Conservation (phyloP, 345 rosid species). For the Brassica incana region DNA sequence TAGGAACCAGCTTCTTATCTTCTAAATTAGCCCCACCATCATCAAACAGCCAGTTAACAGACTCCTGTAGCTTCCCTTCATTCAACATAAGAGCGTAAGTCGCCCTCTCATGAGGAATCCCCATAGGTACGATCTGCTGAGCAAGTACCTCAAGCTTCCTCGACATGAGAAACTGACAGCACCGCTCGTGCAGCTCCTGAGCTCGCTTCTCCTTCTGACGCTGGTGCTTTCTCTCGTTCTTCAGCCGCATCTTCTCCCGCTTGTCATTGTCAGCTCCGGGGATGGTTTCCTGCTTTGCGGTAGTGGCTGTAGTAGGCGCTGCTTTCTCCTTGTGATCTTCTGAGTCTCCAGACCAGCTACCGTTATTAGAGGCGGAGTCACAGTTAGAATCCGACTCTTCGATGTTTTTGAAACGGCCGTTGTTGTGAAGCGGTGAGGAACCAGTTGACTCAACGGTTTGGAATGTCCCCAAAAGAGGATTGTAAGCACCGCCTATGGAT, state of each 20-base stretch:
- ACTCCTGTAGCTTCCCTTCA: slow-evolving; percentile 87
- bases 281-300: slow-evolving; percentile 49
- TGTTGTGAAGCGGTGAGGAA: slow-evolving; percentile 51
- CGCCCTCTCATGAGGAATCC: slow-evolving; percentile 78
- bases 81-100: slow-evolving; percentile 83
- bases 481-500: slow-evolving; percentile 68
- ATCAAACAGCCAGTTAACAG: slow-evolving; percentile 66
- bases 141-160: slow-evolving; percentile 84
- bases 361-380: slow-evolving; percentile 85
- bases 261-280: slow-evolving; percentile 88
- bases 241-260: slow-evolving; percentile 81
- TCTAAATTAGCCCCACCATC: slow-evolving; percentile 72
- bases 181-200: slow-evolving; percentile 81
- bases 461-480: slow-evolving; percentile 58
- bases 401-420: slow-evolving; percentile 69
- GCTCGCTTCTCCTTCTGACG: slow-evolving; percentile 94
- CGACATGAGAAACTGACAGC: slow-evolving; percentile 80
- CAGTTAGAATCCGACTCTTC: slow-evolving; percentile 81
- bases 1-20: slow-evolving; percentile 51
- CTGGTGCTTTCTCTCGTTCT: slow-evolving; percentile 92
- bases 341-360: slow-evolving; percentile 96
- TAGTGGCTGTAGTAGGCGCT: slow-evolving; percentile 22
- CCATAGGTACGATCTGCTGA: slow-evolving; percentile 84
- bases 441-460: slow-evolving; percentile 50
- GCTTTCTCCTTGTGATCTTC: slow-evolving; percentile 87